Conservation (phyloP, 352 stramenopile genomes). For the Pythium phragmiticola region DNA sequence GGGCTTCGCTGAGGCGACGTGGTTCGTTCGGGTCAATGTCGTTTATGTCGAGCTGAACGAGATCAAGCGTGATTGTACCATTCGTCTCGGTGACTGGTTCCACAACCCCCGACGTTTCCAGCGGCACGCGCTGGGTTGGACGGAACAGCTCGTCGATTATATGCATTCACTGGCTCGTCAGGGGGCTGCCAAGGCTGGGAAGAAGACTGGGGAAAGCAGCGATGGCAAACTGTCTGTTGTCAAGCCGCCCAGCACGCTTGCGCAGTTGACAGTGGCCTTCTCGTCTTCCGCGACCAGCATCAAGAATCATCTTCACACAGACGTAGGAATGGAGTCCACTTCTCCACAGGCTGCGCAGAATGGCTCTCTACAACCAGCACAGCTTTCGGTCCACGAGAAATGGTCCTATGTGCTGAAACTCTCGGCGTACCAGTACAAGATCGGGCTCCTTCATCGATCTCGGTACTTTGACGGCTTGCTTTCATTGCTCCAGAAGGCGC, state of each 20-base stretch:
- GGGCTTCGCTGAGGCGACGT: conserved; percentile 70
- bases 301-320: conserved; percentile 36
- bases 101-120: conserved; percentile 73
- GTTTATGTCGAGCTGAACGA: conserved; percentile 87
- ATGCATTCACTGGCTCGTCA: conserved; percentile 67
- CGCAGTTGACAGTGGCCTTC: not conserved
- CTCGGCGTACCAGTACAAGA: conserved; percentile 81
- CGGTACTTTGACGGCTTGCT: conserved; percentile 81
- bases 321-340: conserved; percentile 21
- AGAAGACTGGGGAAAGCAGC: conserved; percentile 26
- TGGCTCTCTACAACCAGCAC: conserved; percentile 15
- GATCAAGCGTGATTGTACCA: conserved; percentile 63
- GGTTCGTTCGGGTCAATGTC: conserved; percentile 84
- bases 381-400: conserved; percentile 63
- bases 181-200: conserved; percentile 21
- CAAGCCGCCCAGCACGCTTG: not conserved
- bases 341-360: conserved; percentile 5
- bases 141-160: conserved; percentile 75
- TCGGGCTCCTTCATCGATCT: conserved; percentile 64
- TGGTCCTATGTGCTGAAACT: conserved; percentile 84
- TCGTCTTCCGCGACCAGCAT: conserved; percentile 7
- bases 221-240: conserved; percentile 3
- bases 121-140: conserved; percentile 74
- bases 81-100: conserved; percentile 77
- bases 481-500: conserved; percentile 74